Base-by-base conservation (phyloP, 2,329 filamentous ascomycete genomes). In the Colletotrichum neosansevieriae region DNA sequence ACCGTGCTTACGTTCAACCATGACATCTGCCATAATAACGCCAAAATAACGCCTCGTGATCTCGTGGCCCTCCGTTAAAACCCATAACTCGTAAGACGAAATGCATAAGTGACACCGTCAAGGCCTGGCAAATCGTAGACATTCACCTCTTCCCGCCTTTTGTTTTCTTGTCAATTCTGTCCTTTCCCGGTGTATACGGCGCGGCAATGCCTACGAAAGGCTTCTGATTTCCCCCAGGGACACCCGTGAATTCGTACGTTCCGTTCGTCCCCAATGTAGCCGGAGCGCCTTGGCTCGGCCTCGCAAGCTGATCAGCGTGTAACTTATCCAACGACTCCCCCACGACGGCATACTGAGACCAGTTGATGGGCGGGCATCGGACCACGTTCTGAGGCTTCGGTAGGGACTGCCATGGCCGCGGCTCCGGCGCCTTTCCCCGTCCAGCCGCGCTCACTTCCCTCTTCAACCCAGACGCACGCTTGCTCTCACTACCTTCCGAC, bases 261-360 rank as follows among this genome's bases (percentile, higher is more conserved):
- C 87, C 87, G 19, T 79, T 80, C 7, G 80, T 63, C 5, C 77
- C 78, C 17, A 77, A 19, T 24, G 82, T 71, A 17, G 84, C 85
- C 0, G 88, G 89, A 13, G 76, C 77, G 1, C 88, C 88, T 45
- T 85, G 83, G 9, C 80, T 81, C 1, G 94, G 94, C 61, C 88
- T 86, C 56, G 83, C 80, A 59, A 90, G 81, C 80, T 98, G 94
- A 75, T 97, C 92, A 58, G 89, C 87, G 77, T 98, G 94, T 71
- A 98, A 83, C 76, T 90, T 92, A 78, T 98, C 94, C 40, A 98
- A 84, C 1, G 93, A 89, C 68, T 93, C 91, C 56, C 94, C 94
- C 3, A 96, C 89, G n/a, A 98, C 86, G 73, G 93, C 93, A 78
- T 98, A 98, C 76, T 97, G 94, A 12, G 90, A 89, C 95, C 95